A percentile compares a stretch with the other conserved stretches of the same genome.
Evolutionary conservation across 495 filamentous ascomycete genomes (phyloP).

Genomic region (Aspergillus baeticus): DNA sequence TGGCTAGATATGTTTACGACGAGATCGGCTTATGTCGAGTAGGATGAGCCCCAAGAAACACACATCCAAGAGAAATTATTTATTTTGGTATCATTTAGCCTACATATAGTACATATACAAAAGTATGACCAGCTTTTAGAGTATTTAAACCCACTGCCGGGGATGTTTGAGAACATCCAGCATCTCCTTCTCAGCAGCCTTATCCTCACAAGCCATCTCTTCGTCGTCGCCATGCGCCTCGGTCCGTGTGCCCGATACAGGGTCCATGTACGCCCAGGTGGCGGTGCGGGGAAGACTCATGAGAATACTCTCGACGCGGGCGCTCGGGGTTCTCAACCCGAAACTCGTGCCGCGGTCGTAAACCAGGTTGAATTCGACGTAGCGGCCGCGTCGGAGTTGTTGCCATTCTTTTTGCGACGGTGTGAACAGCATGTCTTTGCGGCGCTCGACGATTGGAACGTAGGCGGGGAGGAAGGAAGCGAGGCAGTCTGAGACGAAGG

Average conservation of each 20-base stretch:
- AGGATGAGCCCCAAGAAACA: too few relatives aligned
- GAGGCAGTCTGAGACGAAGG: constrained; percentile 83
- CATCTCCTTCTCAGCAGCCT: constrained; percentile 61
- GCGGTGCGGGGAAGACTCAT: constrained; percentile 96
- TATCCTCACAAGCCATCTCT: constrained; percentile 40
- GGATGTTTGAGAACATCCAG: constrained; percentile 83
- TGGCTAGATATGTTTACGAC: too few relatives aligned
- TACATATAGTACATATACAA: too few relatives aligned
- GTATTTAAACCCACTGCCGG: constrained; percentile 77
- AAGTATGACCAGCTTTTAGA: too few relatives aligned
- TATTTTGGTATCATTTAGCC: too few relatives aligned
- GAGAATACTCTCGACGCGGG: constrained; percentile 91
- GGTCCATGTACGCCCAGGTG: constrained; percentile 93
- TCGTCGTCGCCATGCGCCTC: constrained; percentile 34
- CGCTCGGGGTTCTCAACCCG: constrained; percentile 87
- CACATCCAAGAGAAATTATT: too few relatives aligned
- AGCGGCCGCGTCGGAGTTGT: constrained; percentile 85
- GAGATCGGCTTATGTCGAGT: too few relatives aligned
- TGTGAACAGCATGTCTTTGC: constrained; percentile 90
- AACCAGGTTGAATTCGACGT: constrained; percentile 98
- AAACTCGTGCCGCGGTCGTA: constrained; percentile 96
- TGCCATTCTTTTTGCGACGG: constrained; percentile 92
- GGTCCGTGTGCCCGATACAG: constrained; percentile 45
- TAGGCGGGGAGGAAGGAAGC: constrained; percentile 90
- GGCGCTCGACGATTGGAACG: constrained; percentile 77